Evolutionary conservation across 129 eudicot species (phyloP).

Genomic region (Saposhnikovia divaricata): DNA sequence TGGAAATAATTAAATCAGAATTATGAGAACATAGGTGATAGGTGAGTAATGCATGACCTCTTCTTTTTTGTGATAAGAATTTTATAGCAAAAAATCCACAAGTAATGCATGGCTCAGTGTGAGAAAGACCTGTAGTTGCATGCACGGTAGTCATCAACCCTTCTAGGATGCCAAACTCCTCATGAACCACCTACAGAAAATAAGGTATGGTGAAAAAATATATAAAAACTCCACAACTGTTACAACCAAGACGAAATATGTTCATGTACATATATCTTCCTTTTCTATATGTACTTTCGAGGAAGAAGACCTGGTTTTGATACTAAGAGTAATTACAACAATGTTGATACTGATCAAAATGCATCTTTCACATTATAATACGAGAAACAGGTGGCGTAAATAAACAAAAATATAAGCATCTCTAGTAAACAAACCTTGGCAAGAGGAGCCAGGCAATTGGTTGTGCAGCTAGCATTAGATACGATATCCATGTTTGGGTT

Average conservation of each 20-base stretch:
- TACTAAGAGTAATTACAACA: not conserved
- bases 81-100: not conserved
- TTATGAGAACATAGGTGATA: not conserved
- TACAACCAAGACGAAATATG: not conserved
- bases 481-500: slow-evolving; percentile 92
- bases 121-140: slow-evolving; percentile 75
- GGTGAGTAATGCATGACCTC: not conserved
- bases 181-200: slow-evolving; percentile 70
- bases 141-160: slow-evolving; percentile 96
- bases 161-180: slow-evolving; percentile 93
- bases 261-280: not conserved
- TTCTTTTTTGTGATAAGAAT: not conserved
- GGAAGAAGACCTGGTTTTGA: not conserved
- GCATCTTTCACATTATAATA: not conserved
- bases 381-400: not conserved
- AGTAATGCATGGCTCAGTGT: not conserved
- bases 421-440: slow-evolving; percentile 57
- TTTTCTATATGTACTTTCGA: not conserved
- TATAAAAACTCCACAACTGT: not conserved
- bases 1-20: not conserved
- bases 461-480: slow-evolving; percentile 95
- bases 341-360: not conserved
- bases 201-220: not conserved
- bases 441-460: slow-evolving; percentile 95
- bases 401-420: not conserved